phyloP scores from a whole-genome alignment of 129 eudicot species.

The Helichrysum umbraculigerum region DNA sequence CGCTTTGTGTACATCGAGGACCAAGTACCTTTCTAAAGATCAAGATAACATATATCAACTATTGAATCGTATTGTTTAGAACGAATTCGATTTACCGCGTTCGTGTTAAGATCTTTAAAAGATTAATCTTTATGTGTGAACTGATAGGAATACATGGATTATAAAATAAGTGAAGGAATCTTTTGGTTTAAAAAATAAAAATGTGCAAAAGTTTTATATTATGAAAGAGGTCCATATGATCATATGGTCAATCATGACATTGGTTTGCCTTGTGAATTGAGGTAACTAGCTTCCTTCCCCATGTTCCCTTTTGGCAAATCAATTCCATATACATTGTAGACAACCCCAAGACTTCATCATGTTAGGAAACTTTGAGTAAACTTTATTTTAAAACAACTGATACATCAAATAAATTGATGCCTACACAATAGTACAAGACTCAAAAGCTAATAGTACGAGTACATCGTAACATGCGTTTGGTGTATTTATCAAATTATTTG shows the following conservation, averaged over 20 bases:
- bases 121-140: neutral
- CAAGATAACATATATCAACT: neutral
- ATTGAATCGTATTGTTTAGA: neutral
- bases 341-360: neutral
- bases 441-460: too few relatives aligned
- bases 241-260: conserved; percentile 31
- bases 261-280: conserved; percentile 20
- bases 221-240: conserved; percentile 21
- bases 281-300: conserved; percentile 25
- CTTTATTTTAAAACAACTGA: neutral
- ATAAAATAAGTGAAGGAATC: conserved; percentile 25
- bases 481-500: too few relatives aligned
- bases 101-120: neutral
- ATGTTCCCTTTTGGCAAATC: conserved; percentile 34
- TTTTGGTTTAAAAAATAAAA: neutral
- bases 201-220: neutral
- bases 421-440: neutral
- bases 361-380: neutral
- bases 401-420: neutral
- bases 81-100: neutral
- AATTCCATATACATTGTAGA: conserved; percentile 15
- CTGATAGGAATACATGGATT: conserved; percentile 22
- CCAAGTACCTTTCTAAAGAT: conserved; percentile 4
- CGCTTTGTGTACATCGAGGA: conserved; percentile 33
- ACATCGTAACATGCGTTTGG: too few relatives aligned